A percentile compares a stretch with the other conserved stretches of the same genome.
phyloP scores from a whole-genome alignment of 2,329 filamentous ascomycete species.

The Aspergillus sp. region DNA sequence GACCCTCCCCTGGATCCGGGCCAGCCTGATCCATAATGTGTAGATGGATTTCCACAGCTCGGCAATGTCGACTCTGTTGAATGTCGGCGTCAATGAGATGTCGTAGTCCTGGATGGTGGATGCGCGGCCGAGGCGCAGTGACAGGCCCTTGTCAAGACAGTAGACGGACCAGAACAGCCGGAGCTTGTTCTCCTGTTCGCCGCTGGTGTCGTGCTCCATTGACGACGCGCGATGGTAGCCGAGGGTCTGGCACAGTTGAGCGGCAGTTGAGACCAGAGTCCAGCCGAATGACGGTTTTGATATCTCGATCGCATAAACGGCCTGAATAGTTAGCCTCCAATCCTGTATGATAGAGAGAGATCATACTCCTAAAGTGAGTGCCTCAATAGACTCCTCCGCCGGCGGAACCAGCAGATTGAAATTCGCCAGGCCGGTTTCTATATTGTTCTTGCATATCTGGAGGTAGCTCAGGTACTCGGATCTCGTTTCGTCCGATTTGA shows the following conservation, averaged over 20 bases:
- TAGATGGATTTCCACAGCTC: slow-evolving; percentile 40
- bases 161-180: slow-evolving; percentile 52
- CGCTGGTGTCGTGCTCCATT: slow-evolving; percentile 15
- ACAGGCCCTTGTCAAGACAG: slow-evolving; percentile 49
- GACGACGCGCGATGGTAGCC: slow-evolving; percentile 44
- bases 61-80: slow-evolving; percentile 6
- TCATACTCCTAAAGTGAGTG: slow-evolving; percentile 49
- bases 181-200: slow-evolving; percentile 22
- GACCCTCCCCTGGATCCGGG: slow-evolving; percentile 49
- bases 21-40: slow-evolving; percentile 46
- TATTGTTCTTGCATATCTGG: slow-evolving; percentile 33
- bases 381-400: slow-evolving; percentile 48
- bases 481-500: slow-evolving; percentile 10
- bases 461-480: slow-evolving; percentile 22
- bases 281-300: slow-evolving; percentile 56
- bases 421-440: slow-evolving; percentile 37
- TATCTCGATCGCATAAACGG: slow-evolving; percentile 53
- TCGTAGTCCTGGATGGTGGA: slow-evolving; percentile 52
- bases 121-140: slow-evolving; percentile 50
- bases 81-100: slow-evolving; percentile 39
- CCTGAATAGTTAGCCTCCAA: slow-evolving; percentile 28
- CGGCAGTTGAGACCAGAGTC: slow-evolving; percentile 51
- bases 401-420: slow-evolving; percentile 50
- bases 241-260: slow-evolving; percentile 52
- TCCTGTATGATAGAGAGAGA: background rate